Evolutionary conservation across 179 eudicot species (phyloP).

Genomic region (Drosera spatulata): DNA sequence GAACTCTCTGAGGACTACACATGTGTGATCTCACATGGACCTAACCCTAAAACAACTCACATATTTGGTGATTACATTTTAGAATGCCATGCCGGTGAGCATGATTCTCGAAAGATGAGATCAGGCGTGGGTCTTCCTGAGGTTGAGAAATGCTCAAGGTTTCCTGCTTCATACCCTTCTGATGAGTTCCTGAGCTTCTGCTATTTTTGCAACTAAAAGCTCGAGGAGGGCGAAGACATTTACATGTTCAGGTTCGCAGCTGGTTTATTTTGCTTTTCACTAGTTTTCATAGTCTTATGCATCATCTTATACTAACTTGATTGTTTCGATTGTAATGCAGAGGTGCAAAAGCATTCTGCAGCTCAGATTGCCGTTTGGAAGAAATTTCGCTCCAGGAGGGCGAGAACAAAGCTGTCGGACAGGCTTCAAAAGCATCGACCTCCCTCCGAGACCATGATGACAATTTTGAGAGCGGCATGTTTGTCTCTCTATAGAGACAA

Average conservation of each 20-base stretch:
- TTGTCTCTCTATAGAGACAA: conserved; percentile 22
- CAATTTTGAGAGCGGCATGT: conserved; percentile 33
- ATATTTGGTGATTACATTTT: conserved; percentile 84
- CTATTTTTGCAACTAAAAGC: conserved; percentile 65
- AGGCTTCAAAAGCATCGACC: conserved; percentile 16
- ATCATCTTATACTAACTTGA: background rate
- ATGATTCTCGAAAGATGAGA: conserved; percentile 20
- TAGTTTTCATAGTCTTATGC: background rate
- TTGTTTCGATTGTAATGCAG: conserved; percentile 29
- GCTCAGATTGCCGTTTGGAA: conserved; percentile 21
- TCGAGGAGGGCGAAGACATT: conserved; percentile 70
- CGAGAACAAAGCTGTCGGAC: conserved; percentile 27
- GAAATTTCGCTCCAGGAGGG: conserved; percentile 65
- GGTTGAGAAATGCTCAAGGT: conserved; percentile 13
- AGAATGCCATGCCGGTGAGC: conserved; percentile 51
- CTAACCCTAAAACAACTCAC: conserved; percentile 80
- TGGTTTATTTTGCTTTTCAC: background rate
- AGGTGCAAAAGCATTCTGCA: conserved; percentile 61
- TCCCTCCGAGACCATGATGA: conserved; percentile 16
- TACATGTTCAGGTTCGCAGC: conserved; percentile 77
- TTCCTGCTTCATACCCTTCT: conserved; percentile 24
- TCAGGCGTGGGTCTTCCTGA: conserved; percentile 11
- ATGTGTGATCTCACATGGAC: conserved; percentile 44
- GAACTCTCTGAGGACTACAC: conserved; percentile 46
- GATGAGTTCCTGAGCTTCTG: conserved; percentile 64